These are phyloP conservation scores for Rubia yunnanensis DNA, from an alignment of 257 asterid species.

Conservation along the genomic window DNA sequence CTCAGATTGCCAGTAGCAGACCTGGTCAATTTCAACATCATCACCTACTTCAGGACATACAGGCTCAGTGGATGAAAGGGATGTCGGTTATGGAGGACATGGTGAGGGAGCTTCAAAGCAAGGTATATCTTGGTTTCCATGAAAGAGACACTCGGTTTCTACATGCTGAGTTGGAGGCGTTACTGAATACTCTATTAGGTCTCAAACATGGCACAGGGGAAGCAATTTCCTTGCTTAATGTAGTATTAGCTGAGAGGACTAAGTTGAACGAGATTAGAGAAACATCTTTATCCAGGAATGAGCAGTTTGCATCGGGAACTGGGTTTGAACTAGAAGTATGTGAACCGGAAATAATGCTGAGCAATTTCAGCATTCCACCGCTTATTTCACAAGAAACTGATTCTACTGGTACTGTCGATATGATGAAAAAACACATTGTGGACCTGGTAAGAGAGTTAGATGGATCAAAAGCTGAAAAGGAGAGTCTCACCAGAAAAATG, in stretches of 20 bases:
- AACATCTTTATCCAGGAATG: conserved; percentile 14
- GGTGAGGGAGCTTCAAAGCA: conserved; percentile 58
- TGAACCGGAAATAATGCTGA: conserved; percentile 64
- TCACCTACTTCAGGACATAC: conserved; percentile 30
- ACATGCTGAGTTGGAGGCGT: conserved; percentile 52
- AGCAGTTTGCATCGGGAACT: conserved; percentile 35
- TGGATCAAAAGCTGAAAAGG: conserved; percentile 83
- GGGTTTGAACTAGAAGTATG: conserved; percentile 71
- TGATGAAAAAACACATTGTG: conserved; percentile 66
- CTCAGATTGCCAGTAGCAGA: conserved; percentile 28
- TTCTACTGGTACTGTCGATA: conserved; percentile 41
- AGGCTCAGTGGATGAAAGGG: conserved; percentile 42
- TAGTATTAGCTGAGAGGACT: conserved; percentile 21
- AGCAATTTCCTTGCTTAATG: conserved; percentile 20
- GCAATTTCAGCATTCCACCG: conserved; percentile 42
- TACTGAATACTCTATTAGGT: conserved; percentile 45
- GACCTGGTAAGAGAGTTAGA: conserved; percentile 87
- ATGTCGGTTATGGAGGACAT: conserved; percentile 48
- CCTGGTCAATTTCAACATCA: conserved; percentile 24
- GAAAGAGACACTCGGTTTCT: conserved; percentile 50
- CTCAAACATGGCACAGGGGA: conserved; percentile 48
- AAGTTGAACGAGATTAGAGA: conserved; percentile 30
- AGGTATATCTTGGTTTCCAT: conserved; percentile 30
- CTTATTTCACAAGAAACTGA: conserved; percentile 47
- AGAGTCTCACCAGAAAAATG: conserved; percentile 64